Base-by-base conservation (phyloP, 2,329 filamentous ascomycete species). In the Penicillium sp. region DNA sequence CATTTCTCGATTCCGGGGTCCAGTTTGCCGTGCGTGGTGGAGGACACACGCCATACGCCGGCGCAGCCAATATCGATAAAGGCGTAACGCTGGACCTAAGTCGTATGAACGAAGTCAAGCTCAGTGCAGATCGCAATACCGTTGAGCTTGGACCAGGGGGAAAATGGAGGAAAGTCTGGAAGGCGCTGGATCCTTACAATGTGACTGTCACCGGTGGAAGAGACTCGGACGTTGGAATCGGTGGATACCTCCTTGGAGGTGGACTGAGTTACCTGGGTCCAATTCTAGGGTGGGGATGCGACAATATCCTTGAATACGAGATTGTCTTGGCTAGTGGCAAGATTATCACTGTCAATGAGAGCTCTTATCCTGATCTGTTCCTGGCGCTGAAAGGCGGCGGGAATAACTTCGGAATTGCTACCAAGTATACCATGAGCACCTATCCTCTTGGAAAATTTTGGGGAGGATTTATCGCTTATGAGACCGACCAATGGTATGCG, bases 21-120 rank as follows among this genome's bases (percentile, higher is more conserved):
- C 37, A 42, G n/a, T 42, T 68, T 44, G 66, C 66, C 26, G 71
- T 81, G 3, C 78, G 77, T 52, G 72, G 75, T 49, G 78, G 79
- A 29, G 79, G 80, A 3, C 79, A 81, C 59, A 72, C 72, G 21
- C 37, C 37, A 23, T 64, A 70, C 3, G 66, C 71, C 0, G 77
- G 78, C 23, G 71, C 73, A 10, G 77, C 76, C 7, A 78, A 75
- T 53, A 76, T 78, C 16, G 63, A 72, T 0, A 66, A 67, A 27
- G 79, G 79, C 3, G 75, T 81, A 9, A 78, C 77, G 1, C 70
- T 81, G 49, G 76, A 76, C 54, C 67, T 81, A 10, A 60, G 57
- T 5, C 44, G 59, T 43, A 61, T 68, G 62, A 61, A 68, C 35
- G 29, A 69, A 23, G 62, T 61, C 1, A 58, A 53, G 3, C 65